Conservation (phyloP, 2,329 filamentous ascomycete genomes). For the Coniochaeta ligniaria region DNA sequence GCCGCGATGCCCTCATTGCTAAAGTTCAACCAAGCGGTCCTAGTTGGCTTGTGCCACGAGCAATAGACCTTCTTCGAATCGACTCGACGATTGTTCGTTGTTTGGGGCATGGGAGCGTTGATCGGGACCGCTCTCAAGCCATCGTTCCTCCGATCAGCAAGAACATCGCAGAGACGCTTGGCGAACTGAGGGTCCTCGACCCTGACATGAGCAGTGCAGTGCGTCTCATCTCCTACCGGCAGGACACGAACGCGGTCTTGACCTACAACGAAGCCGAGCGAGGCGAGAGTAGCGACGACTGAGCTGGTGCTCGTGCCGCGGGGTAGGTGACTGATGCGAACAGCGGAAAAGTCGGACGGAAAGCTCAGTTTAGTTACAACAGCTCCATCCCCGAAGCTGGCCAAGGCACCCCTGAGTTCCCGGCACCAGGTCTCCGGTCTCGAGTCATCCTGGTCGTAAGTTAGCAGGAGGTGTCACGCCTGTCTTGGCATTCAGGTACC, state of each 20-base stretch:
- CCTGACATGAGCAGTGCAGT: conserved; percentile 14
- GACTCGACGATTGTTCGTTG: conserved; percentile 18
- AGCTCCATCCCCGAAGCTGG: conserved; percentile 24
- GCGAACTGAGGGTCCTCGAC: conserved; percentile 20
- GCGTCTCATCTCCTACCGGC: background rate
- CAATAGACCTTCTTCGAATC: conserved; percentile 24
- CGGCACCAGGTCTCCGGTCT: conserved; percentile 7
- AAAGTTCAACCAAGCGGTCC: conserved; percentile 20
- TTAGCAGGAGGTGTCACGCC: background rate
- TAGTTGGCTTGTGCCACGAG: conserved; percentile 26
- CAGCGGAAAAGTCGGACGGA: conserved; percentile 27
- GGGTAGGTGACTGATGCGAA: conserved; percentile 23
- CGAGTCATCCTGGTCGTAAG: background rate
- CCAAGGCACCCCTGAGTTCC: conserved; percentile 17
- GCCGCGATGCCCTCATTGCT: conserved; percentile 13
- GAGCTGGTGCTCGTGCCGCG: conserved; percentile 7
- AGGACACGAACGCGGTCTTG: conserved; percentile 9
- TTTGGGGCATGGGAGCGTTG: conserved; percentile 12
- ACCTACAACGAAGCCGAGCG: conserved; percentile 6
- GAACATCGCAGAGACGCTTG: conserved; percentile 7
- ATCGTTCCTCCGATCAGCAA: background rate
- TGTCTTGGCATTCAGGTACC: background rate
- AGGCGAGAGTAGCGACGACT: conserved; percentile 14
- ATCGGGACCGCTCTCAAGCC: conserved; percentile 5
- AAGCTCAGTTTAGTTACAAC: conserved; percentile 18